These are phyloP conservation scores for Gastroboletus turbinatus DNA, from an alignment of 1,284 basidiomycete species.

Conservation along the genomic window DNA sequence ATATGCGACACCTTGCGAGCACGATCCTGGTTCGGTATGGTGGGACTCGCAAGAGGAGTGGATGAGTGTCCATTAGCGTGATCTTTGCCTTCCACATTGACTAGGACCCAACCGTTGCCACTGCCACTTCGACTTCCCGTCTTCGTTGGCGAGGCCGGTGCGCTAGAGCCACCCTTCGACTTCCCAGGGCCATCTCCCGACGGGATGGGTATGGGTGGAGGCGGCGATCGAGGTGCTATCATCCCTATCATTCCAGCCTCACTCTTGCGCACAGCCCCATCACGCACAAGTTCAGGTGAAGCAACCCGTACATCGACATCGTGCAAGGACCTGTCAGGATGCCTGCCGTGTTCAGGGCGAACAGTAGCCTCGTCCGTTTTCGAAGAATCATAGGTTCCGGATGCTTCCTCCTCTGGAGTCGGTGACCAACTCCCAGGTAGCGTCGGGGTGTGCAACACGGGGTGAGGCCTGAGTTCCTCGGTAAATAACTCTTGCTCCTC, in stretches of 20 bases:
- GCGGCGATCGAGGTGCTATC: slow-evolving; percentile 35
- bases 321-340: slow-evolving; percentile 42
- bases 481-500: slow-evolving; percentile 33
- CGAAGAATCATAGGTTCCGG: slow-evolving; percentile 22
- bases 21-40: slow-evolving; percentile 29
- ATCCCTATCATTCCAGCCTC: slow-evolving; percentile 54
- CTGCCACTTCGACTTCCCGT: slow-evolving; percentile 37
- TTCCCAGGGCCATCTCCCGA: slow-evolving; percentile 26
- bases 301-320: slow-evolving; percentile 47
- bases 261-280: slow-evolving; percentile 46
- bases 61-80: slow-evolving; percentile 28
- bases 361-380: slow-evolving; percentile 32
- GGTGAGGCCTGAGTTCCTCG: slow-evolving; percentile 21
- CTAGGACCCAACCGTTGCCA: slow-evolving; percentile 60
- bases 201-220: slow-evolving; percentile 29
- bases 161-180: slow-evolving; percentile 24
- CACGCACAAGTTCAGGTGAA: slow-evolving; percentile 45
- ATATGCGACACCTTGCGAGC: slow-evolving; percentile 27
- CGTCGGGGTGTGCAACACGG: slow-evolving; percentile 15
- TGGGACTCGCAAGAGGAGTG: slow-evolving; percentile 33
- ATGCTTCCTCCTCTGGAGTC: slow-evolving; percentile 30
- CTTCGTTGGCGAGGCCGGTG: slow-evolving; percentile 35
- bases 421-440: slow-evolving; percentile 34
- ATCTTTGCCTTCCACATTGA: slow-evolving; percentile 55
- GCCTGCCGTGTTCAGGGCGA: slow-evolving; percentile 31